These are phyloP conservation scores for Rhodotorula diobovata DNA, from an alignment of 768 basidiomycete genomes.

Conservation along the genomic window DNA sequence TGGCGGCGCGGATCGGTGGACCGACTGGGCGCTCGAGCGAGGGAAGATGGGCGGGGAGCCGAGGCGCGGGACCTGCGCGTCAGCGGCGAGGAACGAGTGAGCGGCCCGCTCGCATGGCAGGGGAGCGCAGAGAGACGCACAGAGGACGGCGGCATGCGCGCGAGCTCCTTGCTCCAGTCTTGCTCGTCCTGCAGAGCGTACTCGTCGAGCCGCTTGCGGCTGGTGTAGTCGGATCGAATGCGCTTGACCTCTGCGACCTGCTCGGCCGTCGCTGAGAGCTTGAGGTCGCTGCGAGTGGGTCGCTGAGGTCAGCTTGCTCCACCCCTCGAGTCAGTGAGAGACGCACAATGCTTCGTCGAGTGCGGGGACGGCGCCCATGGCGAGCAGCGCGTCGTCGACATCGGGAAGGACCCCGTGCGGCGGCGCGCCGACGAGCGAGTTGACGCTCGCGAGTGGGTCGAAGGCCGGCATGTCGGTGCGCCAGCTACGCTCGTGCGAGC, in stretches of 20 bases:
- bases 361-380: not conserved
- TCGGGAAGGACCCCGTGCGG: not conserved
- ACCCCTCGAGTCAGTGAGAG: too few relatives aligned
- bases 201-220: not conserved
- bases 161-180: not conserved
- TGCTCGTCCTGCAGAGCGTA: not conserved
- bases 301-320: not conserved
- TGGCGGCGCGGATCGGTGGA: too few relatives aligned
- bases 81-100: not conserved
- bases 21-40: not conserved
- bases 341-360: not conserved
- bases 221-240: not conserved
- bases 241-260: not conserved
- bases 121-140: not conserved
- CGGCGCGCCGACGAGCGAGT: not conserved
- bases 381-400: not conserved
- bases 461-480: not conserved
- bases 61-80: not conserved
- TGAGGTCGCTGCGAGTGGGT: not conserved
- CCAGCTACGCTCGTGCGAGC: not conserved
- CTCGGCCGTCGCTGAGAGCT: not conserved
- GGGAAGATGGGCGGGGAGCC: constrained; percentile 9
- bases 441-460: not conserved
- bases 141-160: too few relatives aligned
- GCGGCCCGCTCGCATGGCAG: too few relatives aligned